phyloP scores from a whole-genome alignment of 176 grass and related monocot genomes.

The Guadua angustifolia region DNA sequence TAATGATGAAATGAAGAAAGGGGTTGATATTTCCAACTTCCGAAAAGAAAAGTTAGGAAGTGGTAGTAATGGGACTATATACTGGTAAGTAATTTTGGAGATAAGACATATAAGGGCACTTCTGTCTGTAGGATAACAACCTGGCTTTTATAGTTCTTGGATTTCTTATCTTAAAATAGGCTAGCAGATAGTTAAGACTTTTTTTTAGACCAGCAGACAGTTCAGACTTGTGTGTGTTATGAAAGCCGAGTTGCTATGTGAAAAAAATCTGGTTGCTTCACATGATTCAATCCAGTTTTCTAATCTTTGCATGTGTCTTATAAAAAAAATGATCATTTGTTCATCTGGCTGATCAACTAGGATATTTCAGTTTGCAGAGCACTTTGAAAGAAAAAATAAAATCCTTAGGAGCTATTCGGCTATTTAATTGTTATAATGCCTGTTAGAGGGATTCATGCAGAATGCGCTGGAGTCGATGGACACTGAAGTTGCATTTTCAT shows the following conservation, averaged over 20 bases:
- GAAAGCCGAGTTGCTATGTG: too few species aligned
- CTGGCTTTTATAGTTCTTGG: not conserved
- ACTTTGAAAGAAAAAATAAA: not conserved
- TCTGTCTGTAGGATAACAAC: not conserved
- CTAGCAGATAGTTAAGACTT: not conserved
- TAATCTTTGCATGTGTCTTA: not conserved
- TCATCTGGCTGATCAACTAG: not conserved
- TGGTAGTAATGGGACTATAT: constrained; percentile 59
- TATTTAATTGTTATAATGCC: not conserved
- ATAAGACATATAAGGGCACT: not conserved
- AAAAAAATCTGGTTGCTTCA: not conserved
- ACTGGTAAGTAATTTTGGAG: constrained; percentile 62
- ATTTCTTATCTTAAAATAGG: constrained; percentile 7
- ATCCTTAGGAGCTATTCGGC: not conserved
- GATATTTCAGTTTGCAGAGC: not conserved
- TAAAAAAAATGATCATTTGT: constrained; percentile 9
- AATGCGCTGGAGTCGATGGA: not conserved
- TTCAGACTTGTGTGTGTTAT: not conserved
- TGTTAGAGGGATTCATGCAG: not conserved
- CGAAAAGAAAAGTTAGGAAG: too few species aligned
- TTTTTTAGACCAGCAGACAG: not conserved
- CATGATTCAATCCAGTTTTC: not conserved
- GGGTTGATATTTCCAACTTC: constrained; percentile 65
- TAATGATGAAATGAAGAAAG: constrained; percentile 77
- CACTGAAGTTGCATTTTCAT: not conserved